Evolutionary conservation across 1,284 basidiomycete species (phyloP).

Genomic region (Termitomyces sp.): DNA sequence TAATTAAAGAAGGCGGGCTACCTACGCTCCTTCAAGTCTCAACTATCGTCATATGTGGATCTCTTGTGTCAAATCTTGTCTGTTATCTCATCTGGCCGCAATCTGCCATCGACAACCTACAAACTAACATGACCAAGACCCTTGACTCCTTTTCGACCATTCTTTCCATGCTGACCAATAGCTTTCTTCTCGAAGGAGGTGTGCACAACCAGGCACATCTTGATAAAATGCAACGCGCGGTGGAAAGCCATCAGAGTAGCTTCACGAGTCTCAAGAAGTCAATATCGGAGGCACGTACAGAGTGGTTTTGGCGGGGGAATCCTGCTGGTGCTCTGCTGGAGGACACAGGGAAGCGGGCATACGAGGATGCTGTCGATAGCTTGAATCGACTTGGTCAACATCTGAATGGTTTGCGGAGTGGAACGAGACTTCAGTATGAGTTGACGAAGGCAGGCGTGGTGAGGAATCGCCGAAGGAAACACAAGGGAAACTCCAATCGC

Average conservation of each 20-base stretch:
- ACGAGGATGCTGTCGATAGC: constrained; percentile 80
- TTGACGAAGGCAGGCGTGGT: constrained; percentile 65
- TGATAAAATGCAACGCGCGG: constrained; percentile 66
- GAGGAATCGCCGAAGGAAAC: constrained; percentile 32
- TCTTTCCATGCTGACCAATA: constrained; percentile 72
- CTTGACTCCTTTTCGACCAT: constrained; percentile 85
- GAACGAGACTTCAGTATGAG: constrained; percentile 79
- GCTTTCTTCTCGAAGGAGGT: constrained; percentile 80
- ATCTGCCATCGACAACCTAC: constrained; percentile 80
- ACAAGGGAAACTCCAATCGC: constrained; percentile 27
- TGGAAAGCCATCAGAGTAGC: constrained; percentile 78
- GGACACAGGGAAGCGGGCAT: constrained; percentile 48
- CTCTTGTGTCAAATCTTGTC: constrained; percentile 74
- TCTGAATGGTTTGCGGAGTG: constrained; percentile 79
- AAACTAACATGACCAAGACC: constrained; percentile 79
- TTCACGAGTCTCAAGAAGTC: constrained; percentile 85
- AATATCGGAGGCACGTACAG: constrained; percentile 78
- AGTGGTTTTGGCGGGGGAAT: constrained; percentile 50
- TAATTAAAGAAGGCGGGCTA: constrained; percentile 88
- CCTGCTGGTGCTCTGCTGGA: constrained; percentile 28
- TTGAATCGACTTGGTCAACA: constrained; percentile 89
- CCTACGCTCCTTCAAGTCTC: constrained; percentile 70
- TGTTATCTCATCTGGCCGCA: constrained; percentile 83
- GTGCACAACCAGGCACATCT: constrained; percentile 35
- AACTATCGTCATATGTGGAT: constrained; percentile 76